These are phyloP conservation scores for Metrosideros polymorpha DNA, from an alignment of 441 rosid species.

Conservation along the genomic window DNA sequence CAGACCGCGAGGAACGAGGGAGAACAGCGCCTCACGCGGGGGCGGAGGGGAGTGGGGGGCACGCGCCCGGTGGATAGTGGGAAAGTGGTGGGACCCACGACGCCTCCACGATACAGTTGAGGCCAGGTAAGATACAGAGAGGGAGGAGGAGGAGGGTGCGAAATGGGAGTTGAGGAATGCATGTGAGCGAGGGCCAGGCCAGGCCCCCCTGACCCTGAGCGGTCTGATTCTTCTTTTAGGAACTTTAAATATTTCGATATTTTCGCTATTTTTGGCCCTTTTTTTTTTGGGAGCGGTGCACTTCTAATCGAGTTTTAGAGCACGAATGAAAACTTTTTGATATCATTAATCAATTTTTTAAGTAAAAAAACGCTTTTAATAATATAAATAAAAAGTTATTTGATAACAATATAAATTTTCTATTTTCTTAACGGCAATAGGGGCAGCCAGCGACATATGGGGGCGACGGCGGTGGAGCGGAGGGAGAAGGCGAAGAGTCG, in stretches of 20 bases:
- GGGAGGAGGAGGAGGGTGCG: not conserved
- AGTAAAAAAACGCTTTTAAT: too few species aligned
- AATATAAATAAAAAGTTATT: too few species aligned
- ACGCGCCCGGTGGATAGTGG: not conserved
- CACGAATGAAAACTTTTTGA: too few species aligned
- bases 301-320: too few species aligned
- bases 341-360: too few species aligned
- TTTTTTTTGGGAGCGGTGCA: too few species aligned
- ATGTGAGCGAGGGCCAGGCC: not conserved
- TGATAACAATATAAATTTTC: too few species aligned
- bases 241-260: not conserved
- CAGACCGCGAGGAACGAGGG: not conserved
- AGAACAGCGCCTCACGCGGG: not conserved
- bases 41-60: not conserved
- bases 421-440: too few species aligned
- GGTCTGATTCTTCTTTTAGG: not conserved
- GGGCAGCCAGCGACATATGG: too few species aligned
- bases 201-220: not conserved
- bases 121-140: slow-evolving; percentile 9
- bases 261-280: too few species aligned
- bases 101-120: not conserved
- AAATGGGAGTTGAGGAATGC: not conserved
- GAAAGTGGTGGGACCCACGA: slow-evolving; percentile 1
- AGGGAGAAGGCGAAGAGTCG: too few species aligned
- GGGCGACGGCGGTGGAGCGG: too few species aligned